Base-by-base conservation (phyloP, 768 basidiomycete species). In the Multifurca ochricompacta region DNA sequence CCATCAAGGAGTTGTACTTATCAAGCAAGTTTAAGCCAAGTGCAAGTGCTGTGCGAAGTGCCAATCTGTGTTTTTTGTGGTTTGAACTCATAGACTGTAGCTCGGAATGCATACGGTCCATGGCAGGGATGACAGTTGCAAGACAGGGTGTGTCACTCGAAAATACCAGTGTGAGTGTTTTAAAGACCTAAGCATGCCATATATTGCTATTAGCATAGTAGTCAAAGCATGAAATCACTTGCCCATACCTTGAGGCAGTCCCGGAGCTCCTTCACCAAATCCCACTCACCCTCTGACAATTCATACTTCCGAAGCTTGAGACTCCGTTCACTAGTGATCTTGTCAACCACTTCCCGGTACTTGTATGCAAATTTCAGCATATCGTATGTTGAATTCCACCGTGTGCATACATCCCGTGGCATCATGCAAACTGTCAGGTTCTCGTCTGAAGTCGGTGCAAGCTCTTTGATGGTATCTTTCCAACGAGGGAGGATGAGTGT, bases 381-480 rank as follows among this genome's bases (percentile, higher is more conserved):
- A 45, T 72, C 62, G 36, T 59, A 71, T 0, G 67, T 71, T 5
- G 67, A 71, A 40, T 73, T 72, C 73, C 72, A 74, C 0, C 65
- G 55, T 0, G 72, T 74, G 3, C 51, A 21, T 1, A 76, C 68
- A 54, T 77, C 69, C 2, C 67, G 63, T 1, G 73, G 73, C 59
- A 74, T 70, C 14, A 66, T 62, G 2, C 60, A 52, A 0, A n/a
- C 9, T 0, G 41, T 8, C 3, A 70, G 44, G 0, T 60, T 35
- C 6, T n/a, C n/a, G n/a, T n/a, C n/a, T 55, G 40, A 18, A 18
- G 36, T 2, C 16, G n/a, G 2, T 2, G 1, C n/a, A 36, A 46
- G 18, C 1, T 61, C 53, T 2, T 59, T 10, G 0, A 69, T 41
- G 5, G 41, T 53, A 0, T 39, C 16, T 1, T 60, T 41, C 70